phyloP scores from a whole-genome alignment of 2,329 filamentous ascomycete species.

The Arthrobotrys conoides region DNA sequence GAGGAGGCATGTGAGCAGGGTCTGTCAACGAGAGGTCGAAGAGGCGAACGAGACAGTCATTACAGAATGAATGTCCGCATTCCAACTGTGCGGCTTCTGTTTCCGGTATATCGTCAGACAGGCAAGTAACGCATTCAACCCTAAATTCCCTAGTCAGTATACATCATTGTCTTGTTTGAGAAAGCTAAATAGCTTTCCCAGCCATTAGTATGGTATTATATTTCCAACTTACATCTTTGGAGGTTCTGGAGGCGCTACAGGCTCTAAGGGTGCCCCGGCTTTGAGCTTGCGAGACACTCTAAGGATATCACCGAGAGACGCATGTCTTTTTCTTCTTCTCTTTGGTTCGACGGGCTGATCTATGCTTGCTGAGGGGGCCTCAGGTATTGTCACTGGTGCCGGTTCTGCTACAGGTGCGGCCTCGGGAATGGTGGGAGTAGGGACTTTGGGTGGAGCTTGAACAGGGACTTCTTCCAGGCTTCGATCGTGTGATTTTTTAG shows the following conservation, averaged over 20 bases:
- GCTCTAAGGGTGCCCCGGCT: constrained; percentile 32
- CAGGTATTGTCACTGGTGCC: constrained; percentile 14
- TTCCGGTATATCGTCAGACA: constrained; percentile 76
- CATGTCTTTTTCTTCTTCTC: constrained; percentile 50
- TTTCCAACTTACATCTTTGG: constrained; percentile 47
- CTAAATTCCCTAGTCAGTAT: constrained; percentile 67
- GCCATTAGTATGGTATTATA: background rate
- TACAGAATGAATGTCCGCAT: constrained; percentile 87
- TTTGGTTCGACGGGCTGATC: constrained; percentile 20
- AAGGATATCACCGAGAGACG: constrained; percentile 57
- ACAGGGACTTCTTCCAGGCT: constrained; percentile 14
- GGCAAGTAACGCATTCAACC: constrained; percentile 80
- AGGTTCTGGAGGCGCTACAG: constrained; percentile 35
- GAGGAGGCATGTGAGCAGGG: constrained; percentile 85
- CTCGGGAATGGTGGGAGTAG: constrained; percentile 5
- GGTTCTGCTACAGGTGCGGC: background rate
- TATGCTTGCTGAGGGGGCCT: constrained; percentile 7
- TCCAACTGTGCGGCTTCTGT: constrained; percentile 77
- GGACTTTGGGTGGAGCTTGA: constrained; percentile 12
- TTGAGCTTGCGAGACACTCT: constrained; percentile 48
- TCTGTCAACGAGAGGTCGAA: constrained; percentile 84
- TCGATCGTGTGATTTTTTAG: constrained; percentile 35
- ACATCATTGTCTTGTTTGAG: background rate
- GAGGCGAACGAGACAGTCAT: constrained; percentile 79
- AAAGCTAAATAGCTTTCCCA: background rate